Evolutionary conservation across 192 early-diverging fungal genomes (phyloP).

Genomic region (Phycomyces nitens): DNA sequence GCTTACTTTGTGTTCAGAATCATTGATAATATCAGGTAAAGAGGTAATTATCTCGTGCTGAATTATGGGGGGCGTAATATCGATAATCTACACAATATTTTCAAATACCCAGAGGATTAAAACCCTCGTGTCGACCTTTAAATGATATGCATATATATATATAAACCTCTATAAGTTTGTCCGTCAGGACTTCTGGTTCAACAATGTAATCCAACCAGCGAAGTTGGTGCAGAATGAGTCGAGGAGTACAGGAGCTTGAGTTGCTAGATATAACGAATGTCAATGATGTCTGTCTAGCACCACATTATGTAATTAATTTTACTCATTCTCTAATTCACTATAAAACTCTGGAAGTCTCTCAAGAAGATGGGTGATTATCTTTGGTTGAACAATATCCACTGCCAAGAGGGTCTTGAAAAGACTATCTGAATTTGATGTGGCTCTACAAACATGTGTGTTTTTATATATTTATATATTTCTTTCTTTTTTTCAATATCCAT

Average conservation of each 20-base stretch:
- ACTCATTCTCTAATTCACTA: constrained; percentile 41
- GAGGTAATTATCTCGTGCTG: constrained; percentile 71
- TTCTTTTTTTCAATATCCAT: too few relatives aligned
- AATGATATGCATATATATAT: too few relatives aligned
- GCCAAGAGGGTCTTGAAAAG: constrained; percentile 57
- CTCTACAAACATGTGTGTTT: not conserved
- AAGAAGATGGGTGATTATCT: constrained; percentile 47
- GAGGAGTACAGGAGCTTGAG: constrained; percentile 45
- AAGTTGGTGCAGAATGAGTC: constrained; percentile 67
- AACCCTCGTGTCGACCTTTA: too few relatives aligned
- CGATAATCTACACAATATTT: constrained; percentile 46
- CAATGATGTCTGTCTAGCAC: too few relatives aligned
- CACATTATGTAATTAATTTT: too few relatives aligned
- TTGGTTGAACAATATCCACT: constrained; percentile 57
- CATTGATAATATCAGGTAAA: constrained; percentile 73
- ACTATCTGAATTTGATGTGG: constrained; percentile 43
- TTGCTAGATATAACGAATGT: constrained; percentile 27
- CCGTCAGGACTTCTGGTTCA: constrained; percentile 53
- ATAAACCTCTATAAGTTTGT: constrained; percentile 66
- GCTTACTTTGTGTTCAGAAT: constrained; percentile 59
- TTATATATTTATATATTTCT: too few relatives aligned
- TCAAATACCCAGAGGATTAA: not conserved
- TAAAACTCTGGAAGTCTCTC: constrained; percentile 63
- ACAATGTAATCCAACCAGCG: constrained; percentile 74
- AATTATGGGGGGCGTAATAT: constrained; percentile 56